phyloP scores from a whole-genome alignment of 2,329 filamentous ascomycete genomes.

The Dothiorella sarmentorum region DNA sequence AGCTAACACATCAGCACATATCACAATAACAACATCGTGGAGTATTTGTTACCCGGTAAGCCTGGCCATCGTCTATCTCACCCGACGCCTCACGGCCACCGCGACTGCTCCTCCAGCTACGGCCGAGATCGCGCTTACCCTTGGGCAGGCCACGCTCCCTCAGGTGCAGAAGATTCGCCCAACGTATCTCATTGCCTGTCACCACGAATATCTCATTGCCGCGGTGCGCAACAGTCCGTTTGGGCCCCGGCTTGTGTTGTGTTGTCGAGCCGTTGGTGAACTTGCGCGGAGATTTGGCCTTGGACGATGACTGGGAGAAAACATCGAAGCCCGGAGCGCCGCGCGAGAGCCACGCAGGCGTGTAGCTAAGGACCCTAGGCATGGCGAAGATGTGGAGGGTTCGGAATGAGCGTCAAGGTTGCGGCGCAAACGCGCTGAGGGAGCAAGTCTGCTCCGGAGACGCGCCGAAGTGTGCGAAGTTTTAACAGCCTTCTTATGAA shows the following conservation, averaged over 20 bases:
- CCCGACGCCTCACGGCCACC: neutral
- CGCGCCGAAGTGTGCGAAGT: neutral
- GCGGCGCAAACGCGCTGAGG: neutral
- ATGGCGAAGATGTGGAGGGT: conserved; percentile 46
- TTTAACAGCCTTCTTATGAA: neutral
- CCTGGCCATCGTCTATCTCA: conserved; percentile 13
- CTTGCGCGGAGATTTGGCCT: conserved; percentile 37
- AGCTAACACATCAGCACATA: conserved; percentile 2
- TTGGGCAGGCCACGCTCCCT: conserved; percentile 52
- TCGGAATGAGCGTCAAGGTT: neutral
- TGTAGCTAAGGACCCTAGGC: conserved; percentile 83
- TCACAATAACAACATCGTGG: neutral
- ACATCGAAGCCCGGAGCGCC: conserved; percentile 74
- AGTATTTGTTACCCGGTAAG: conserved; percentile 16
- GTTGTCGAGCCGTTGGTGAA: conserved; percentile 24
- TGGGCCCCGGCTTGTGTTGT: conserved; percentile 39
- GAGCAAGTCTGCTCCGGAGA: neutral
- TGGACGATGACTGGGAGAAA: conserved; percentile 57
- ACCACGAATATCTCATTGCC: conserved; percentile 88
- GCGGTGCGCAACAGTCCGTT: conserved; percentile 69
- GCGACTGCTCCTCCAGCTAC: conserved; percentile 6
- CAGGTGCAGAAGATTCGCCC: conserved; percentile 78
- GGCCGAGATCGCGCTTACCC: neutral
- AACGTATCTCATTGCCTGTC: conserved; percentile 84
- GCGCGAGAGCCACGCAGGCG: conserved; percentile 80